phyloP scores from a whole-genome alignment of 805 yeast genomes.

The Nakazawaea laoshanensis region DNA sequence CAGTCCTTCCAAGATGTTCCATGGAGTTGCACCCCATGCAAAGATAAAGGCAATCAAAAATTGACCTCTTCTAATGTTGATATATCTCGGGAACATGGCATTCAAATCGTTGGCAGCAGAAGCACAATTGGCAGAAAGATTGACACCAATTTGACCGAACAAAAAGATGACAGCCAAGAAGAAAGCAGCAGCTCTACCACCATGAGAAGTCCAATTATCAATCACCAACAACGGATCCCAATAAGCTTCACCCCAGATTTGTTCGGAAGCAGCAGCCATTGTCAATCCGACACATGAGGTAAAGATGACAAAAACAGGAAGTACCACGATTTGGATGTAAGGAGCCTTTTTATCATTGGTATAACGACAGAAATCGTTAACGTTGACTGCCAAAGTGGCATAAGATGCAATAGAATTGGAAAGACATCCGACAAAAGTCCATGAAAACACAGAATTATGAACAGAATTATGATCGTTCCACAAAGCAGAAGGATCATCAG shows the following conservation, averaged over 20 bases:
- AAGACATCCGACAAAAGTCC: constrained; percentile 19
- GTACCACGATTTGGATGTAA: constrained; percentile 20
- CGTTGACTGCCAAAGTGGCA: constrained; percentile 28
- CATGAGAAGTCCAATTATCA: constrained; percentile 21
- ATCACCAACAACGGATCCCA: constrained; percentile 11
- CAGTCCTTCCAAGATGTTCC: constrained; percentile 29
- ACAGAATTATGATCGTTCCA: constrained; percentile 15
- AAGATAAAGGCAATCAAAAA: constrained; percentile 22
- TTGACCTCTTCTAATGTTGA: constrained; percentile 51
- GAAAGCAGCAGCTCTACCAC: constrained; percentile 76
- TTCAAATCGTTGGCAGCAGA: constrained; percentile 52
- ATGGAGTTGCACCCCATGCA: constrained; percentile 31
- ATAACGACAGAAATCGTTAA: constrained; percentile 30
- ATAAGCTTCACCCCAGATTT: constrained; percentile 9
- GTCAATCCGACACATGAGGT: constrained; percentile 11
- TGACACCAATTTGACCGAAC: constrained; percentile 29
- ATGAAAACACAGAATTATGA: constrained; percentile 17
- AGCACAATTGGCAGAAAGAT: constrained; percentile 49
- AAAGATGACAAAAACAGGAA: constrained; percentile 11
- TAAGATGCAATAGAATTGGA: constrained; percentile 24
- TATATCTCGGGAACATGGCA: constrained; percentile 46
- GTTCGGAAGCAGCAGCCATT: constrained; percentile 11
- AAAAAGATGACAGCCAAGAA: constrained; percentile 57
- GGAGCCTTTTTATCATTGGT: constrained; percentile 24
- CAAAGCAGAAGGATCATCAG: constrained; percentile 13